A percentile compares a stretch with the other conserved stretches of the same genome.
phyloP scores from a whole-genome alignment of 306 rosid genomes.

The Mucuna pruriens region DNA sequence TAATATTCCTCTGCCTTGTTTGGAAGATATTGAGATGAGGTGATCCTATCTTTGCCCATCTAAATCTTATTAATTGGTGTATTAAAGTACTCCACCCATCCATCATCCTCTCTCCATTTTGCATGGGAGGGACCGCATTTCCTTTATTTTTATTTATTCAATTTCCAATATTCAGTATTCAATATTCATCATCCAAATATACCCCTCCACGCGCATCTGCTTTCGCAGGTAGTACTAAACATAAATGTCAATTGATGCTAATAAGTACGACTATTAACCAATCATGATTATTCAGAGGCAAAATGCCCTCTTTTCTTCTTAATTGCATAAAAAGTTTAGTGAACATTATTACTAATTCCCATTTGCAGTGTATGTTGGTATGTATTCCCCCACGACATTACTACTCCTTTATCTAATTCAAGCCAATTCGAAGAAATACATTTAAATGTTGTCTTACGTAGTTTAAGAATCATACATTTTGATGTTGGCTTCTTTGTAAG shows the following conservation, averaged over 20 bases:
- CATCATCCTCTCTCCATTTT: slow-evolving; percentile 39
- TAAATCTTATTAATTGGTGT: slow-evolving; percentile 69
- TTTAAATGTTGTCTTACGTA: not conserved
- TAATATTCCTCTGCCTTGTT: not conserved
- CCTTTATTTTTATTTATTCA: slow-evolving; percentile 27
- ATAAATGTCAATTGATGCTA: not conserved
- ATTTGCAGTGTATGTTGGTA: not conserved
- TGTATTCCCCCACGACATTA: not conserved
- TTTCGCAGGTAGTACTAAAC: not conserved
- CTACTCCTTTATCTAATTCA: not conserved
- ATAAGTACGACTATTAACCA: not conserved
- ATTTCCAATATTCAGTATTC: no score
- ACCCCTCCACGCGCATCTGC: slow-evolving; percentile 52
- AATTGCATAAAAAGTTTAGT: not conserved
- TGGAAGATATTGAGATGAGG: slow-evolving; percentile 59
- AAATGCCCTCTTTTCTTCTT: not conserved
- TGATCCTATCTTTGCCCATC: slow-evolving; percentile 73
- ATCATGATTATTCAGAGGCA: not conserved
- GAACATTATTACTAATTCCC: not conserved
- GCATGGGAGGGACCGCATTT: slow-evolving; percentile 52
- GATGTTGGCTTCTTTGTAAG: not conserved
- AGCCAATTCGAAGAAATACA: not conserved
- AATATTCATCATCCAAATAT: slow-evolving; percentile 30
- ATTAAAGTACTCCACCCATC: slow-evolving; percentile 69
- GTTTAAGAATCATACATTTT: not conserved